These are phyloP conservation scores for Picea sitchensis DNA, from an alignment of 75 land plant species.

Conservation along the genomic window DNA sequence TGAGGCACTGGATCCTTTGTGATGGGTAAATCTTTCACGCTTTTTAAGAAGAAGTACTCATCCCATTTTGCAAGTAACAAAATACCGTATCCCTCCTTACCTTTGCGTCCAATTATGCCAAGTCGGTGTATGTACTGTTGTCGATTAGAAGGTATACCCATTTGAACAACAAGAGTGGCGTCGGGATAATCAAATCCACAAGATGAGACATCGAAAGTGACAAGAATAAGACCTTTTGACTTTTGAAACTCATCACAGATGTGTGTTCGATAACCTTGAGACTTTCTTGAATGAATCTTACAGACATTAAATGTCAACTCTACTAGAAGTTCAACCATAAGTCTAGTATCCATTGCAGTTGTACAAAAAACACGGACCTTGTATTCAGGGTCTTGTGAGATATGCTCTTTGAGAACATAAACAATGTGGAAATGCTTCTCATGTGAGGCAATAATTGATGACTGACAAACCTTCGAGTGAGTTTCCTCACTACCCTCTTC, in stretches of 20 bases:
- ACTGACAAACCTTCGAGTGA: too few species aligned
- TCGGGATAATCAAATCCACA: constrained; percentile 99
- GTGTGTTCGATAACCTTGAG: constrained; percentile 76
- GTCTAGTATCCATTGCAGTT: constrained; percentile 87
- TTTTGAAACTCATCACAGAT: constrained; percentile 93
- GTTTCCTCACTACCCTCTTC: too few species aligned
- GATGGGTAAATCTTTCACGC: too few species aligned
- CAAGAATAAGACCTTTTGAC: constrained; percentile 87
- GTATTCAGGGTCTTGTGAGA: too few species aligned
- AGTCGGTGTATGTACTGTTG: constrained; percentile 95
- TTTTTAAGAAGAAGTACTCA: constrained; percentile 47
- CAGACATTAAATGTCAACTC: constrained; percentile 83
- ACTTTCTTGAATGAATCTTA: constrained; percentile 95
- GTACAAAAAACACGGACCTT: constrained; percentile 96
- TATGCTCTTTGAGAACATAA: too few species aligned
- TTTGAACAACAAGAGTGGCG: constrained; percentile 98
- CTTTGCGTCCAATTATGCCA: constrained; percentile 99
- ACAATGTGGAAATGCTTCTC: too few species aligned
- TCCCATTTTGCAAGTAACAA: constrained; percentile 92
- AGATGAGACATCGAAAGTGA: constrained; percentile 98
- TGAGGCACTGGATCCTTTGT: too few species aligned
- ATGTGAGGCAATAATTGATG: too few species aligned
- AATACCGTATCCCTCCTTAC: constrained; percentile 92
- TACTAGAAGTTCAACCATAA: constrained; percentile 62
- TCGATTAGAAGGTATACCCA: constrained; percentile 83